Evolutionary conservation across 306 rosid genomes (phyloP), one percentile per base, ranked within the genome.

Genomic region (Prunus campanulata): DNA sequence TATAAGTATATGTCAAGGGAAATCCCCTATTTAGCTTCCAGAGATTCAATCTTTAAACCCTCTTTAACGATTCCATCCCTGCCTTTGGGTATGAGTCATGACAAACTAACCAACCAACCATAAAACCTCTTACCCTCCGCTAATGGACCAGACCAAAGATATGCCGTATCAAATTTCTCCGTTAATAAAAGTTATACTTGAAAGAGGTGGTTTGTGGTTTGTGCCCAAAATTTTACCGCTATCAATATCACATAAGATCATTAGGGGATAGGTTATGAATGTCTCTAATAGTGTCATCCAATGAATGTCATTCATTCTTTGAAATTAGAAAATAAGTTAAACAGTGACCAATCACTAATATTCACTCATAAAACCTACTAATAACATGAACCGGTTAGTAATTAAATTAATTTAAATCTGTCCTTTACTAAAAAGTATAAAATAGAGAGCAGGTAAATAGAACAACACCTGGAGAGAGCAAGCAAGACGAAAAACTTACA

Each of bases 401-500:
- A 59, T 22, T 59, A 11, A 24, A 6, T 35, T 1, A 35, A 35
- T 24, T 59, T 24, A 12, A 12, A 59, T 49, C 19, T 70, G 1
- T 9, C 18, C 15, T 11, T 4, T 19, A 25, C 44, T n/a, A n/a
- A 14, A 39, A 72, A 30, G 19, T 13, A 15, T 12, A 30, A 46
- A 25, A 57, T 32, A 12, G 50, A 30, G 24, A 47, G 3, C 68
- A 46, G 9, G 2, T 5, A 47, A 46, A 63, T 14, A 59, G 2
- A 35, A 75, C 20, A 78, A 61, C 80, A 88, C 88, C 88, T 74
- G 79, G 48, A 79, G 39, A 69, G 32, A 49, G 29, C 32, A 67
- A 68, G 85, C 16, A 71, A 69, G 74, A 64, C 30, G 67, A 72
- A 77, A 77, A 83, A 92, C 97, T 94, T 89, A 94, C 98, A 94